Conservation (phyloP, 1,139 yeast species). For the Kodamaea plutei region DNA sequence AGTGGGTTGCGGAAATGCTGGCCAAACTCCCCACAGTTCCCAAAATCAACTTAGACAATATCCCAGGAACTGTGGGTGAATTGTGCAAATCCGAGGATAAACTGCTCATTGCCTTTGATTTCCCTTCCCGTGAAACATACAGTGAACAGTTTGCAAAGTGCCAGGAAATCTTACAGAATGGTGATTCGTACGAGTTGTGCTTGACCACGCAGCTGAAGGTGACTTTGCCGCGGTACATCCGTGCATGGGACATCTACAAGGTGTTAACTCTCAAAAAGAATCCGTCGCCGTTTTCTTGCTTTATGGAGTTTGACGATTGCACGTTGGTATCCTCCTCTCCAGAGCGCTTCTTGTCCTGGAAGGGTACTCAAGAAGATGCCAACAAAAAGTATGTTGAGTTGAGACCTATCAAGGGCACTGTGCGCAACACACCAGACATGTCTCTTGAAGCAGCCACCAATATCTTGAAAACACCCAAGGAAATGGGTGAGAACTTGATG, state of each 20-base stretch:
- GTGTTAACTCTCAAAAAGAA: conserved; percentile 59
- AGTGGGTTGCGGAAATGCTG: conserved; percentile 32
- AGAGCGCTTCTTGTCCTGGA: conserved; percentile 87
- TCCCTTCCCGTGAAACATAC: conserved; percentile 58
- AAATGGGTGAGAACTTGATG: conserved; percentile 94
- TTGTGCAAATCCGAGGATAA: conserved; percentile 20
- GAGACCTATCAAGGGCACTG: conserved; percentile 96
- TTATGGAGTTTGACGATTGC: conserved; percentile 68
- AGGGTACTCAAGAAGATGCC: conserved; percentile 20
- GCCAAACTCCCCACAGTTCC: conserved; percentile 9
- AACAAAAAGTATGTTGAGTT: conserved; percentile 57
- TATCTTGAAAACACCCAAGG: conserved; percentile 80
- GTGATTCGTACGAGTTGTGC: conserved; percentile 94
- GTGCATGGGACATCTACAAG: conserved; percentile 80
- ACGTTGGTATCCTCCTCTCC: conserved; percentile 85
- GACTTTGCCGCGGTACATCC: conserved; percentile 37
- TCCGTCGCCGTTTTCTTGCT: conserved; percentile 93
- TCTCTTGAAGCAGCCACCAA: conserved; percentile 55
- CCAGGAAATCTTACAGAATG: conserved; percentile 66
- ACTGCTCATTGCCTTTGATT: conserved; percentile 30
- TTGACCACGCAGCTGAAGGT: conserved; percentile 76
- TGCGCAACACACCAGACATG: conserved; percentile 55
- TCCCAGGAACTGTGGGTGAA: conserved; percentile 27
- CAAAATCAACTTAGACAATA: conserved; percentile 15
- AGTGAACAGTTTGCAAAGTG: conserved; percentile 55